Evolutionary conservation across 129 eudicot species (phyloP).

Genomic region (Flaveria trinervia): DNA sequence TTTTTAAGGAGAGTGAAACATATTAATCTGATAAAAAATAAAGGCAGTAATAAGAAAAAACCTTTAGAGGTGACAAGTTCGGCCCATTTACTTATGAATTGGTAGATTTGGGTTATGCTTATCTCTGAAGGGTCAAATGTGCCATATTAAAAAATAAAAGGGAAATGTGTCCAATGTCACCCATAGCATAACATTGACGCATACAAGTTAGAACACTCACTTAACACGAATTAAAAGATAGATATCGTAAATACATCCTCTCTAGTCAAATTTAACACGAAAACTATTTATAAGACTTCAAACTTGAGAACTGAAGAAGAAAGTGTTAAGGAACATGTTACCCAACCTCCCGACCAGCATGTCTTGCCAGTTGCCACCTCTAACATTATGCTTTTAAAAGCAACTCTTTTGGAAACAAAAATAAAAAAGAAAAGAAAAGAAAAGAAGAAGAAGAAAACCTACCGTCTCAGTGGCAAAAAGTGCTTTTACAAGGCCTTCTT

Average conservation of each 20-base stretch:
- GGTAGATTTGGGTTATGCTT: not conserved
- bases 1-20: no score
- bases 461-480: conserved; percentile 99
- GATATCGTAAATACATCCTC: not conserved
- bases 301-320: not conserved
- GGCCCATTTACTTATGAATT: not conserved
- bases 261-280: not conserved
- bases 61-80: not conserved
- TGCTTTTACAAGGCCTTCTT: conserved; percentile 98
- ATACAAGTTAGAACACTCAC: not conserved
- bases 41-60: no score
- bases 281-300: not conserved
- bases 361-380: not conserved
- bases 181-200: not conserved
- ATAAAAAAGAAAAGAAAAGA: no score
- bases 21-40: no score
- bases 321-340: not conserved
- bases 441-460: not conserved
- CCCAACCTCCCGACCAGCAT: not conserved
- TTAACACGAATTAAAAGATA: not conserved
- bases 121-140: not conserved
- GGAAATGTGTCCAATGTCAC: not conserved
- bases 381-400: not conserved
- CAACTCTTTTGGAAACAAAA: no score
- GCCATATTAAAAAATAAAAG: not conserved